phyloP scores from a whole-genome alignment of 225 moss, liverwort and hornwort species.

The Antitrichia curtipendula region DNA sequence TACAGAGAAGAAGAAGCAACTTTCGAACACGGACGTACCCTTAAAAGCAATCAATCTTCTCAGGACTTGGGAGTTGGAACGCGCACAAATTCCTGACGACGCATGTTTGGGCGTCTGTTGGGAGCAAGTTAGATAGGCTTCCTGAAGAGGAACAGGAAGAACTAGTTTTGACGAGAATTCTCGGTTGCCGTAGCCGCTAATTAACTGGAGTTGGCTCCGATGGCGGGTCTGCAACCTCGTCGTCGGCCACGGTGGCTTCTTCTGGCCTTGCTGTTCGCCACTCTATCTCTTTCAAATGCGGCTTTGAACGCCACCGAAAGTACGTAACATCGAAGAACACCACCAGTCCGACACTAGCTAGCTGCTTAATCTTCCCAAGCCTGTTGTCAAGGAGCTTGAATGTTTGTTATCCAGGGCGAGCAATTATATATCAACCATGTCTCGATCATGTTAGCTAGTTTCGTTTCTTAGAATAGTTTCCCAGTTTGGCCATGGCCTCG shows the following conservation, averaged over 20 bases:
- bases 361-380: background rate
- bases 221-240: background rate
- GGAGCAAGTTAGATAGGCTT: background rate
- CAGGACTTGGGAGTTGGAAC: background rate
- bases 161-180: too few relatives aligned
- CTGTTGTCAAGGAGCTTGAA: background rate
- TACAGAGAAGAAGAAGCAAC: background rate
- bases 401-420: background rate
- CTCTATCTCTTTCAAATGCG: background rate
- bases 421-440: background rate
- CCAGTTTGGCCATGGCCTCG: background rate
- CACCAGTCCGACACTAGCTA: background rate
- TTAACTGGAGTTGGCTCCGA: background rate
- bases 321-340: background rate
- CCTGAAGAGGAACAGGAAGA: background rate
- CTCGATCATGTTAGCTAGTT: background rate
- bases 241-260: background rate
- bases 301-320: slow-evolving; percentile 14
- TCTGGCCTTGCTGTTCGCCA: background rate
- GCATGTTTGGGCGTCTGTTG: background rate
- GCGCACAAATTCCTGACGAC: background rate
- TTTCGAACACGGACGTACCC: background rate
- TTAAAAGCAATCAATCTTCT: background rate
- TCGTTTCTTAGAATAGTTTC: background rate
- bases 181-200: background rate